Conservation (phyloP, 495 filamentous ascomycete species). For the Xylaria grammica region DNA sequence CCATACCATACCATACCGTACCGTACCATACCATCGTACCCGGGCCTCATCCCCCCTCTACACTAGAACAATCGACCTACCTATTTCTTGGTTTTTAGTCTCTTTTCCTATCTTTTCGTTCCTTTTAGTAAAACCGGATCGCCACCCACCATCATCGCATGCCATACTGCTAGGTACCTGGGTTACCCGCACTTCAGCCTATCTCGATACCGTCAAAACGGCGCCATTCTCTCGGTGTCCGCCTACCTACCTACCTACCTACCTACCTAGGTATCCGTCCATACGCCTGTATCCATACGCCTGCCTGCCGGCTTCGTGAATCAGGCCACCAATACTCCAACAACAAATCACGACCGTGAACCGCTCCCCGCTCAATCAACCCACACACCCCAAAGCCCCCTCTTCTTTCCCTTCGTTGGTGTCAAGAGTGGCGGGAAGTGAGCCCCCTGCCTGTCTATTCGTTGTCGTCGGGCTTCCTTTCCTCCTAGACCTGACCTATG, state of each 20-base stretch:
- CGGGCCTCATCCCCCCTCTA: no score
- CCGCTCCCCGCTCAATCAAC: slow-evolving; percentile 10
- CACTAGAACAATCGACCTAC: neutral
- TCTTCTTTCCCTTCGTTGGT: slow-evolving; percentile 11
- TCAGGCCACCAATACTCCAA: slow-evolving; percentile 6
- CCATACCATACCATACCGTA: neutral
- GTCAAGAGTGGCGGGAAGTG: slow-evolving; percentile 1
- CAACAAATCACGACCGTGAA: slow-evolving; percentile 12
- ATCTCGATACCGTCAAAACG: neutral
- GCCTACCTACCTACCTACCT: no score
- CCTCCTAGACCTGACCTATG: slow-evolving; percentile 32
- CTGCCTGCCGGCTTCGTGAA: slow-evolving; percentile 4
- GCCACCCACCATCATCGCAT: neutral
- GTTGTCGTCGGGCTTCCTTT: slow-evolving; percentile 11
- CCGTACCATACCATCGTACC: no score
- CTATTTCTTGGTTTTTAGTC: neutral
- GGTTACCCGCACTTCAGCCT: neutral
- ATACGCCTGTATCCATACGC: neutral
- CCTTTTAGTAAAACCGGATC: slow-evolving; percentile 3
- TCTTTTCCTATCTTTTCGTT: neutral
- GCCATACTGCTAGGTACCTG: no score
- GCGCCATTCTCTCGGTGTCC: slow-evolving; percentile 17
- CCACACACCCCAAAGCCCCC: neutral
- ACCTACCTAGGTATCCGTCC: neutral
- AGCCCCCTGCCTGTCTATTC: slow-evolving; percentile 6